Percentiles rank a stretch among this genome's conserved stretches.
These are phyloP conservation scores for Earliella scabrosa DNA, from an alignment of 1,284 basidiomycete species.

Conservation along the genomic window DNA sequence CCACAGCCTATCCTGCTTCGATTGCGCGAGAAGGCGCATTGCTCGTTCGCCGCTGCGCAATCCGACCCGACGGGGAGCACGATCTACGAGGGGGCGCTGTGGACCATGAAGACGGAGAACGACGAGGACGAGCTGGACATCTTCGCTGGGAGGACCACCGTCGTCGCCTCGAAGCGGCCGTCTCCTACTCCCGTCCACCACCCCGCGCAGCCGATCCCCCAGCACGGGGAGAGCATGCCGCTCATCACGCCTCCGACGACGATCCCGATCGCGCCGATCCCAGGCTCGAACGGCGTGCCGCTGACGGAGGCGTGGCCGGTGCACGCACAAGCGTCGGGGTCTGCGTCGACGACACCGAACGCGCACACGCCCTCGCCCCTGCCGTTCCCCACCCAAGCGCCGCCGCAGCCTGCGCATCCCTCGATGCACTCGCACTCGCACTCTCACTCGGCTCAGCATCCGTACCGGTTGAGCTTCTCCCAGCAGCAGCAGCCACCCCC, in stretches of 20 bases:
- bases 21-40: constrained; percentile 35
- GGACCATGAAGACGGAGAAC: constrained; percentile 38
- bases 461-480: constrained; percentile 17
- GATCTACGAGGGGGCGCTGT: constrained; percentile 27
- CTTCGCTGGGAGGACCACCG: constrained; percentile 50
- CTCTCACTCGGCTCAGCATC: constrained; percentile 6
- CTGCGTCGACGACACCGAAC: constrained; percentile 1
- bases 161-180: constrained; percentile 45
- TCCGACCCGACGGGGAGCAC: constrained; percentile 14
- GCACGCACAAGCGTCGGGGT: too few relatives aligned
- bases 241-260: constrained; percentile 20
- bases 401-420: neutral
- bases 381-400: constrained; percentile 3
- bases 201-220: neutral
- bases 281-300: constrained; percentile 4
- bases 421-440: constrained; percentile 7
- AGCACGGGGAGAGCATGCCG: constrained; percentile 4
- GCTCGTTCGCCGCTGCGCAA: constrained; percentile 26
- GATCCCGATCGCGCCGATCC: constrained; percentile 17
- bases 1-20: constrained; percentile 31
- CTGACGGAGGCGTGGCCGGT: constrained; percentile 17
- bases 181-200: constrained; percentile 26
- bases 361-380: constrained; percentile 1
- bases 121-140: constrained; percentile 70
- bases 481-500: constrained; percentile 10